These are phyloP conservation scores for Przewalskia tangutica DNA, from an alignment of 257 asterid species.

Conservation along the genomic window DNA sequence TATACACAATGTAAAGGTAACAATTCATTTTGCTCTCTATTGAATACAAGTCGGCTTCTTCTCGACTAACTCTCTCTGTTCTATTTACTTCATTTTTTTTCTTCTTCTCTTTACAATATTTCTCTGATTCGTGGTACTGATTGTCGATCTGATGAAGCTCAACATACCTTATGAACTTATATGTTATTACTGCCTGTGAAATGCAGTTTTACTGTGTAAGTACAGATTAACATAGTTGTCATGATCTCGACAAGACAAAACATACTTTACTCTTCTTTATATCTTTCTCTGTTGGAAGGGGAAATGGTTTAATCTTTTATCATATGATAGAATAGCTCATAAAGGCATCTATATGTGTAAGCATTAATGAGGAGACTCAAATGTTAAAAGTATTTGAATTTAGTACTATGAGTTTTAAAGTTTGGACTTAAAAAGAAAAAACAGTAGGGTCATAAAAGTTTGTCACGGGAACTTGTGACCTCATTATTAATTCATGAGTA, in stretches of 20 bases:
- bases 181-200: neutral
- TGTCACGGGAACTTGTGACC: neutral
- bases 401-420: neutral
- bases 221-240: neutral
- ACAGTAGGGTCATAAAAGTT: neutral
- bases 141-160: too few relatives aligned
- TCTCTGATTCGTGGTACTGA: too few relatives aligned
- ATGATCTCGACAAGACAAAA: neutral
- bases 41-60: too few relatives aligned
- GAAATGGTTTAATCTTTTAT: neutral
- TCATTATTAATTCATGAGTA: neutral
- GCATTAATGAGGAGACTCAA: neutral
- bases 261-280: neutral
- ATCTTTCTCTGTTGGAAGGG: neutral
- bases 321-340: neutral
- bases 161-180: too few relatives aligned
- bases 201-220: neutral
- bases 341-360: neutral
- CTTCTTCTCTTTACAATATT: too few relatives aligned
- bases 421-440: neutral
- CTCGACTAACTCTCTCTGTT: too few relatives aligned
- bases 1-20: too few relatives aligned
- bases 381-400: neutral
- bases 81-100: too few relatives aligned
- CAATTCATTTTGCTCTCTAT: too few relatives aligned